phyloP scores from a whole-genome alignment of 73 alveolate genomes.

The Tetrahymena borealis region DNA sequence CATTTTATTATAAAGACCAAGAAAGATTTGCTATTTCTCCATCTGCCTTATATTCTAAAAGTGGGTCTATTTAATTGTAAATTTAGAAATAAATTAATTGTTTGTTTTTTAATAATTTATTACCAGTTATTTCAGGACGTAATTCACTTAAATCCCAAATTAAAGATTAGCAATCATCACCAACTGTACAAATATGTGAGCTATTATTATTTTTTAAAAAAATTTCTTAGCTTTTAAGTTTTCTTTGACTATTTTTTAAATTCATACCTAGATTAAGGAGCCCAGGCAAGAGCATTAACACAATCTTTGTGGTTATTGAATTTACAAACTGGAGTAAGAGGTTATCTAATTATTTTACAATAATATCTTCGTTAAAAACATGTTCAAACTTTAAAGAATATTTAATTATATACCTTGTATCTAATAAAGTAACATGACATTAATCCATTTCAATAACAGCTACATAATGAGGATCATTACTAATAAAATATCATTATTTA shows the following conservation, averaged over 20 bases:
- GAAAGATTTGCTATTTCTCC: slow-evolving; percentile 41
- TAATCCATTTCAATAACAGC: slow-evolving; percentile 92
- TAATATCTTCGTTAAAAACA: not conserved
- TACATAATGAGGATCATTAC: slow-evolving; percentile 72
- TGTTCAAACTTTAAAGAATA: not conserved
- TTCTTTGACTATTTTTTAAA: not conserved
- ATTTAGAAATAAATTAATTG: not conserved
- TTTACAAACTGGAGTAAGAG: slow-evolving; percentile 81
- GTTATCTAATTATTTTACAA: slow-evolving; percentile 60
- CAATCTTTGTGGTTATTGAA: slow-evolving; percentile 81
- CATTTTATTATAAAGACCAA: slow-evolving; percentile 40
- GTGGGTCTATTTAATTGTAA: slow-evolving; percentile 19
- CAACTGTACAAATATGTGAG: slow-evolving; percentile 87
- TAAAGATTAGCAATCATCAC: slow-evolving; percentile 89
- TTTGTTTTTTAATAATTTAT: not conserved
- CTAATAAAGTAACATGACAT: slow-evolving; percentile 74
- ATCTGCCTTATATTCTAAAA: slow-evolving; percentile 49
- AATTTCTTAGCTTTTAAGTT: not conserved
- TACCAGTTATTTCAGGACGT: slow-evolving; percentile 6
- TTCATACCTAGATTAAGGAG: slow-evolving; percentile 71
- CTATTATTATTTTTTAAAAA: not conserved
- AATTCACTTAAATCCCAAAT: slow-evolving; percentile 85
- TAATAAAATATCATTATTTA: not conserved
- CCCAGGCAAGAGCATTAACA: slow-evolving; percentile 95
- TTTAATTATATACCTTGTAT: slow-evolving; percentile 28